Percentiles rank a stretch among this genome's conserved stretches.
These are phyloP conservation scores for Neurospora sp. DNA, from an alignment of 495 filamentous ascomycete genomes.

Conservation along the genomic window DNA sequence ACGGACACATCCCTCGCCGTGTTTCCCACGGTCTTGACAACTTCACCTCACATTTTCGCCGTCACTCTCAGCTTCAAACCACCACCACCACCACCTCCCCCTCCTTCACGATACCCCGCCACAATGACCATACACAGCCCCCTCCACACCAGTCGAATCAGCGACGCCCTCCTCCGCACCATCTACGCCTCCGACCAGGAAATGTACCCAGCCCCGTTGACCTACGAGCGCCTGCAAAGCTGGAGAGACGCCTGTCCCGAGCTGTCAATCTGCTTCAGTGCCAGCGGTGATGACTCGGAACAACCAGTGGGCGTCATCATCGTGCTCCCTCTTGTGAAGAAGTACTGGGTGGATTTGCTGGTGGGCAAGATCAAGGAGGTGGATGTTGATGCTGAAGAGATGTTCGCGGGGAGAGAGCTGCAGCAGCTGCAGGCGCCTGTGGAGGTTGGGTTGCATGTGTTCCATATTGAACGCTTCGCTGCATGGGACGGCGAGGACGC, in stretches of 20 bases:
- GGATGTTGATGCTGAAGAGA: slow-evolving; percentile 51
- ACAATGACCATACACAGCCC: neutral
- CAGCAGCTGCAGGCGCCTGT: slow-evolving; percentile 3
- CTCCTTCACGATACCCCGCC: neutral
- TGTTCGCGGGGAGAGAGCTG: slow-evolving; percentile 35
- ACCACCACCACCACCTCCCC: no score
- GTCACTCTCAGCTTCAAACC: no score
- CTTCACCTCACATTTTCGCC: neutral
- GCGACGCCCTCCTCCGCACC: slow-evolving; percentile 6
- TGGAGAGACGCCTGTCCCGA: slow-evolving; percentile 19
- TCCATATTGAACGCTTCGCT: slow-evolving; percentile 24
- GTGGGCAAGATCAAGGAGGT: slow-evolving; percentile 58
- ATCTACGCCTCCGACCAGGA: slow-evolving; percentile 25
- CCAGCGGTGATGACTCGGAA: neutral
- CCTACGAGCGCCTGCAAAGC: slow-evolving; percentile 13
- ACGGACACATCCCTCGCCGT: neutral
- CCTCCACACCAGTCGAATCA: neutral
- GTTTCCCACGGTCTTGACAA: neutral
- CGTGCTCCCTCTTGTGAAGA: slow-evolving; percentile 12
- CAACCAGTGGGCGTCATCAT: slow-evolving; percentile 16
- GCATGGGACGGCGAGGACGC: neutral
- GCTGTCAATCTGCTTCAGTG: slow-evolving; percentile 13
- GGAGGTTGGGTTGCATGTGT: slow-evolving; percentile 25
- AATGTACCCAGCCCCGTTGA: slow-evolving; percentile 24
- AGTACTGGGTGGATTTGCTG: slow-evolving; percentile 44